Conservation (phyloP, 257 asterid species). For the Solanum chiquidenum region DNA sequence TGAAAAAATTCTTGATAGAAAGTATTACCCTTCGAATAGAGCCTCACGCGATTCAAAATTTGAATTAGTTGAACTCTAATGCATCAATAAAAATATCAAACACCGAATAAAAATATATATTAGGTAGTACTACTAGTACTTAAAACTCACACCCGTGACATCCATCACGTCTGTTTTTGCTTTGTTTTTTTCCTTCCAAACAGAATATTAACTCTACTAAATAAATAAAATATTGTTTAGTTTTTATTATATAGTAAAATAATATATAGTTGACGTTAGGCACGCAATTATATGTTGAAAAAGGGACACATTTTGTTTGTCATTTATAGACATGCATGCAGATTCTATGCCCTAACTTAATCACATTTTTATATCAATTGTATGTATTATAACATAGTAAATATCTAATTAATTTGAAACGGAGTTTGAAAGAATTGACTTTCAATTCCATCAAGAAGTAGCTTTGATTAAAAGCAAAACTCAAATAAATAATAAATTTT, state of each 20-base stretch:
- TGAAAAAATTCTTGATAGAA: too few relatives aligned
- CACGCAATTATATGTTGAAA: neutral
- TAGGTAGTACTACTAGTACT: neutral
- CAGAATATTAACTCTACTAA: neutral
- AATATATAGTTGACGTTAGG: neutral
- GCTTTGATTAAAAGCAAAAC: neutral
- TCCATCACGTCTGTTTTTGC: neutral
- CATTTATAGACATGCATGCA: neutral
- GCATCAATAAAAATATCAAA: too few relatives aligned
- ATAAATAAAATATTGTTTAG: neutral
- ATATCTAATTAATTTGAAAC: neutral
- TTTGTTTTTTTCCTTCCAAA: neutral
- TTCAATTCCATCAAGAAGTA: neutral
- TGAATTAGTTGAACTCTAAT: too few relatives aligned
- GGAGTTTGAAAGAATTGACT: neutral
- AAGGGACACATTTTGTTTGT: neutral
- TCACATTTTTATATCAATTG: neutral
- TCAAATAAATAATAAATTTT: neutral
- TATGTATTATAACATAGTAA: neutral
- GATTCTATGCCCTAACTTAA: neutral
- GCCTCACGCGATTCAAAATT: too few relatives aligned
- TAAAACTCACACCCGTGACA: slow-evolving; percentile 16
- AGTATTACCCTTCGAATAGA: rapidly evolving
- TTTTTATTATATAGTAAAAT: neutral
- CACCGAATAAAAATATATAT: too few relatives aligned